phyloP scores from a whole-genome alignment of 2,329 filamentous ascomycete species.

The Myriosclerotinia curreyana region DNA sequence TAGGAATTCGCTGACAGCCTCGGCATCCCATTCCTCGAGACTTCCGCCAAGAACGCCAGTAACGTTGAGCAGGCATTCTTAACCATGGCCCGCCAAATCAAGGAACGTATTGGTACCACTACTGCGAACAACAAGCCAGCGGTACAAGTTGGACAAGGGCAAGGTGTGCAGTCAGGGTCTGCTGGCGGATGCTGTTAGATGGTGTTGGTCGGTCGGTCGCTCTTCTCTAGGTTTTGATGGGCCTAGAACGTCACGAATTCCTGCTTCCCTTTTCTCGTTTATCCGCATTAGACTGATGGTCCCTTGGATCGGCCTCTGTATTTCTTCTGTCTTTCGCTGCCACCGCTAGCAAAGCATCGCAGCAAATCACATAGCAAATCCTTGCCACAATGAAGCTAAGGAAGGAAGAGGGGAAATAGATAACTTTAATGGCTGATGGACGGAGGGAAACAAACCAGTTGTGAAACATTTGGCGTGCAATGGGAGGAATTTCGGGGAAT shows the following conservation, averaged over 20 bases:
- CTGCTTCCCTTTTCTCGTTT: conserved; percentile 32
- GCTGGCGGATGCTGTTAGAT: conserved; percentile 87
- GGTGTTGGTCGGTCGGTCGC: conserved; percentile 15
- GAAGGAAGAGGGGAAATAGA: conserved; percentile 30
- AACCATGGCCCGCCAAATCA: conserved; percentile 99
- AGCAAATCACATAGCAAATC: conserved; percentile 27
- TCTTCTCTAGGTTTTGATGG: conserved; percentile 22
- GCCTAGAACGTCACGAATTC: conserved; percentile 28
- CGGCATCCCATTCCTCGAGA: conserved; percentile 98
- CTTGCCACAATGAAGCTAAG: conserved; percentile 24
- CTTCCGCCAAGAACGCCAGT: conserved; percentile 98
- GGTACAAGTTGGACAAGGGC: conserved; percentile 91
- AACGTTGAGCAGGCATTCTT: conserved; percentile 99
- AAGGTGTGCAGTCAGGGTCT: conserved; percentile 85
- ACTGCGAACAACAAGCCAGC: conserved; percentile 96
- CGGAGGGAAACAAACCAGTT: conserved; percentile 27
- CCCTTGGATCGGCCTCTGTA: conserved; percentile 35
- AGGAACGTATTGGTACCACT: conserved; percentile 98
- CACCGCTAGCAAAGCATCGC: conserved; percentile 25
- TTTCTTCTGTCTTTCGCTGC: conserved; percentile 33
- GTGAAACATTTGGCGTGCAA: conserved; percentile 34
- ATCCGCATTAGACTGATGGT: conserved; percentile 37
- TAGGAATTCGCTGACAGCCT: conserved; percentile 99
- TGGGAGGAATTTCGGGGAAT: conserved; percentile 28
- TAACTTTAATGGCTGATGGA: conserved; percentile 36